Evolutionary conservation across 805 yeast genomes (phyloP).

Genomic region (Candida broadrunensis): DNA sequence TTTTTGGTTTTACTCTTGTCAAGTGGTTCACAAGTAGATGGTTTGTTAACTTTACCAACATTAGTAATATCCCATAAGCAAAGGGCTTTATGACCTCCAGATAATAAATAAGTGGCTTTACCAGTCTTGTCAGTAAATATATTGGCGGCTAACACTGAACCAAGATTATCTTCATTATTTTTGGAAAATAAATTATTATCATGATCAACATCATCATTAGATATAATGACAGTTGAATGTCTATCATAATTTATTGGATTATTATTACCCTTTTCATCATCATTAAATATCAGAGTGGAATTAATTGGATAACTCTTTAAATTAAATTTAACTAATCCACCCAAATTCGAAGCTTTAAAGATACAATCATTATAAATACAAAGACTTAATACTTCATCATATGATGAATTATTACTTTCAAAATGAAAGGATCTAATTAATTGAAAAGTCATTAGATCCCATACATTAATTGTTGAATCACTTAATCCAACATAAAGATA

Average conservation of each 20-base stretch:
- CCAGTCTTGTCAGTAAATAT: slow-evolving; percentile 1
- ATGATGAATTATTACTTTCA: slow-evolving; percentile 6
- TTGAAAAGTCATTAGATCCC: slow-evolving; percentile 87
- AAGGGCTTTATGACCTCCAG: slow-evolving; percentile 73
- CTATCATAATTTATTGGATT: slow-evolving; percentile 3
- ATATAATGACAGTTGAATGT: slow-evolving; percentile 7
- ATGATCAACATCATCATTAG: slow-evolving; percentile 4
- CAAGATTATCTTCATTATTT: neutral
- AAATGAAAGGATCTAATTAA: slow-evolving; percentile 45
- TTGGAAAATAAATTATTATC: neutral
- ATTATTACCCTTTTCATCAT: slow-evolving; percentile 2
- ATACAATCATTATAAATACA: slow-evolving; percentile 55
- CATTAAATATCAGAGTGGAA: neutral
- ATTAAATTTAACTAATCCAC: slow-evolving; percentile 31
- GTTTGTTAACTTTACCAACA: slow-evolving; percentile 10
- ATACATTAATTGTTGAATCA: slow-evolving; percentile 70
- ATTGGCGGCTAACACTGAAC: neutral
- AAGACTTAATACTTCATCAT: slow-evolving; percentile 50
- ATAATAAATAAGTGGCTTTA: slow-evolving; percentile 46
- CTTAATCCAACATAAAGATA: slow-evolving; percentile 81
- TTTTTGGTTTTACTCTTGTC: neutral
- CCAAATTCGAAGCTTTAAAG: slow-evolving; percentile 57
- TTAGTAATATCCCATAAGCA: slow-evolving; percentile 64
- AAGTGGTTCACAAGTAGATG: neutral
- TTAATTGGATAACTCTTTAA: slow-evolving; percentile 14